These are phyloP conservation scores for Arxiozyma bovina DNA, from an alignment of 1,139 yeast genomes.

Conservation along the genomic window DNA sequence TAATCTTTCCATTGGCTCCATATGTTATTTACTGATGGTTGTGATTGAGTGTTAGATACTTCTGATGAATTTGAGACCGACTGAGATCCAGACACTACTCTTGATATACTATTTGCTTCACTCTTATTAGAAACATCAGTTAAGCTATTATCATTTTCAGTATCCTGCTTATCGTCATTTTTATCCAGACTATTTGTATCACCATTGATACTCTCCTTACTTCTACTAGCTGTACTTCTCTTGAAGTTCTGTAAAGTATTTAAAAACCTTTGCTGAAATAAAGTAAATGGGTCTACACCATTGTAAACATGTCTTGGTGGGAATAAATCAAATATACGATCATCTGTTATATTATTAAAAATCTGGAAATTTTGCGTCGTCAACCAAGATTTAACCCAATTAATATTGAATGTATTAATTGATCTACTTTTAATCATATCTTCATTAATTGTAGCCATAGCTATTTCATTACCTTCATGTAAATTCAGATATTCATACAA, in stretches of 20 bases:
- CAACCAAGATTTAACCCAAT: constrained; percentile 60
- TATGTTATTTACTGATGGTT: constrained; percentile 5
- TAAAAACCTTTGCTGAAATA: constrained; percentile 25
- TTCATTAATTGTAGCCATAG: constrained; percentile 20
- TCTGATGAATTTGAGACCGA: neutral
- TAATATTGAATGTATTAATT: constrained; percentile 41
- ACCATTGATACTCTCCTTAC: constrained; percentile 4
- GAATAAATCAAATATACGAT: constrained; percentile 78
- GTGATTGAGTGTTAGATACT: neutral
- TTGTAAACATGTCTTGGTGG: constrained; percentile 60
- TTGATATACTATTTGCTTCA: neutral
- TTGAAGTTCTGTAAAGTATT: constrained; percentile 29
- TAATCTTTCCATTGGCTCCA: constrained; percentile 25
- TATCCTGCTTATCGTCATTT: neutral
- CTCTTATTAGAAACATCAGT: neutral
- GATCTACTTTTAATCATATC: constrained; percentile 33
- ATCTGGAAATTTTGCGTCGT: constrained; percentile 57
- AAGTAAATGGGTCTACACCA: constrained; percentile 29
- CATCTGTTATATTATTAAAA: constrained; percentile 71
- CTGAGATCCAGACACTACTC: neutral
- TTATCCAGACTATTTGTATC: neutral
- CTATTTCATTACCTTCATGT: constrained; percentile 32
- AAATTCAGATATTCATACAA: constrained; percentile 49
- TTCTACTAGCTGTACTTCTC: constrained; percentile 9
- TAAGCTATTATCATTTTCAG: neutral